Base-by-base conservation (phyloP, 2,329 filamentous ascomycete genomes). In the Tolypocladium nubicola region DNA sequence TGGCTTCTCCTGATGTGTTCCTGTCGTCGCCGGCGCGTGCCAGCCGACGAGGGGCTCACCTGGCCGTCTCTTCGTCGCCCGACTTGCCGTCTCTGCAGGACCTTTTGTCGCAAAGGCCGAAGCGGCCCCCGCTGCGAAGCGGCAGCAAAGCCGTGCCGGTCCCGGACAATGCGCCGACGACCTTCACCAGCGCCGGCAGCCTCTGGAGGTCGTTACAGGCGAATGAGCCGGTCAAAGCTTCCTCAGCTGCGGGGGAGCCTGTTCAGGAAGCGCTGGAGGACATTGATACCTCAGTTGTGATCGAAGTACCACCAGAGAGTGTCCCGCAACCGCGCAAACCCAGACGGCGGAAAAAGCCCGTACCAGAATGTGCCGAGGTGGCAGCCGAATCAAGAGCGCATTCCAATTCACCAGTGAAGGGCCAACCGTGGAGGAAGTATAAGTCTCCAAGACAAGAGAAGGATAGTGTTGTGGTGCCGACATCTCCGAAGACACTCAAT, bases 11-110 rank as follows among this genome's bases (percentile, higher is more conserved):
- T 56, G 65, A 70, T 55, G 66, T 62, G 50, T 70, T 71, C 57
- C 59, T 63, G 33, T 67, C 73, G 57, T 66, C 67, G 56, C 61
- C 67, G 52, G 52, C 65, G 59, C 63, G 68, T 57, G 69, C 63
- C 54, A 60, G 70, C 66, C 71, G 61, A 62, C 70, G 47, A 57
- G 60, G 67, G 57, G 64, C 71, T 21, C 62, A 69, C 37, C 57
- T 68, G 37, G 60, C 59, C 16, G 50, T 65, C 10, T 80, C 80
- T 0, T 82, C 80, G 0, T 83, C 81, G 5, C 80, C 81, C n/a
- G 74, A 73, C n/a, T 67, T 84, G 0, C 82, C 82, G 3, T 75
- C 80, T 0, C 67, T 84, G 0, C 71, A 73, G 41, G 75, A 83
- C 3, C 66, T 84, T 11, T 61, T 79, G 1, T 69, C 72, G 3